These are phyloP conservation scores for Fomitiporia mediterranea DNA, from an alignment of 1,284 basidiomycete species.

Conservation along the genomic window DNA sequence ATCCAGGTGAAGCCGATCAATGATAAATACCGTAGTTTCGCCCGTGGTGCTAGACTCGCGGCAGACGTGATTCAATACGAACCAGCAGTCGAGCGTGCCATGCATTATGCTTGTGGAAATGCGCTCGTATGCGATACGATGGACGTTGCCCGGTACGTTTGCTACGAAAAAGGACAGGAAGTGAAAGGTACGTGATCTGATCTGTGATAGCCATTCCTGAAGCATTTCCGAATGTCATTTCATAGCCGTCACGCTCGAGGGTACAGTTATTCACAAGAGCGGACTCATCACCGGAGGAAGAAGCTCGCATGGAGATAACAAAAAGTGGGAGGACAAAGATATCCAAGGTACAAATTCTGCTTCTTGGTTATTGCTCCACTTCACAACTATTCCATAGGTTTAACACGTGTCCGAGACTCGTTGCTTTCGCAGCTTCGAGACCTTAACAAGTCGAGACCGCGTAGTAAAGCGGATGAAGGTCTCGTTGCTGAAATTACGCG, in stretches of 20 bases:
- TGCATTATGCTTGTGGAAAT: conserved; percentile 95
- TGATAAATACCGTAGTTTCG: conserved; percentile 91
- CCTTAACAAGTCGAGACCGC: conserved; percentile 75
- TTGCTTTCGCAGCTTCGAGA: conserved; percentile 80
- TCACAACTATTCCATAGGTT: conserved; percentile 39
- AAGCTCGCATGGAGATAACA: conserved; percentile 63
- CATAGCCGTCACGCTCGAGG: conserved; percentile 92
- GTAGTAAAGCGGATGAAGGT: conserved; percentile 78
- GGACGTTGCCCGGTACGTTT: conserved; percentile 86
- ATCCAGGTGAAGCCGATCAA: conserved; percentile 93
- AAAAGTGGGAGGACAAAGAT: conserved; percentile 94
- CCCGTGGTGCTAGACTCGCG: conserved; percentile 87
- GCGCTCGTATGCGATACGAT: conserved; percentile 93
- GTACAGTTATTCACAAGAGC: conserved; percentile 96
- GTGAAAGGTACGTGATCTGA: conserved; percentile 80
- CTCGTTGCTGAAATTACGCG: conserved; percentile 74
- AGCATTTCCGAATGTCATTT: background rate
- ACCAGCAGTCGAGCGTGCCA: conserved; percentile 82
- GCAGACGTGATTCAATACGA: conserved; percentile 94
- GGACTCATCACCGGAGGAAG: conserved; percentile 96
- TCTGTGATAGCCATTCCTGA: conserved; percentile 1
- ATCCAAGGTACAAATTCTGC: conserved; percentile 58
- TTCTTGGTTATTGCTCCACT: conserved; percentile 9
- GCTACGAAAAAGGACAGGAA: conserved; percentile 92
- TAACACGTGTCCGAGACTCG: conserved; percentile 70